Evolutionary conservation across 1,139 yeast species (phyloP).

Genomic region (Geotrichum reessii): DNA sequence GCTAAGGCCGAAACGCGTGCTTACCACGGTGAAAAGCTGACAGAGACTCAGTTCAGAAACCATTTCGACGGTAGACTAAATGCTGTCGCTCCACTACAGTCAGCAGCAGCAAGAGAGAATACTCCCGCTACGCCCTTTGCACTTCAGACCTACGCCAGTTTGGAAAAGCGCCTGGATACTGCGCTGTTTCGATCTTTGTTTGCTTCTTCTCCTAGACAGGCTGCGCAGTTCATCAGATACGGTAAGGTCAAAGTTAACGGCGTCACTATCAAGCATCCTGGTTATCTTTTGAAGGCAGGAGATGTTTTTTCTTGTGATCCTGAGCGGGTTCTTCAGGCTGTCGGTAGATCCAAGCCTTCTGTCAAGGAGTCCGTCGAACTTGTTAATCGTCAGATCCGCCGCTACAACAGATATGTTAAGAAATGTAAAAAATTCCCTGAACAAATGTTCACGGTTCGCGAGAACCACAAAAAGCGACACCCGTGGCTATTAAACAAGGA

Average conservation of each 20-base stretch:
- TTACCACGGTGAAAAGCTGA: conserved; percentile 90
- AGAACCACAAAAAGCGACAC: conserved; percentile 38
- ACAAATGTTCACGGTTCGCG: conserved; percentile 52
- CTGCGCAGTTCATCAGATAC: conserved; percentile 76
- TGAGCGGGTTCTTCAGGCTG: conserved; percentile 74
- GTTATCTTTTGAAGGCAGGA: conserved; percentile 72
- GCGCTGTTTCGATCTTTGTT: conserved; percentile 89
- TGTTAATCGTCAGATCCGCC: conserved; percentile 63
- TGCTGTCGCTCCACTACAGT: conserved; percentile 65
- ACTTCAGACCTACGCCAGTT: conserved; percentile 78
- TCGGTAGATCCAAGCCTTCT: conserved; percentile 80
- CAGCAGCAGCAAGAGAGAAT: conserved; percentile 22
- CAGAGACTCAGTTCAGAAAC: conserved; percentile 75
- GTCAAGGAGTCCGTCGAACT: conserved; percentile 58
- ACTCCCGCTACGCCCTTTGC: conserved; percentile 58
- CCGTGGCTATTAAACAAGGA: conserved; percentile 37
- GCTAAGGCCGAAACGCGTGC: conserved; percentile 91
- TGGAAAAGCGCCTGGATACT: conserved; percentile 84
- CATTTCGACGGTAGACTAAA: conserved; percentile 67
- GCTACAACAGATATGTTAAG: conserved; percentile 69
- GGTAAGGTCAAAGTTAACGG: conserved; percentile 90
- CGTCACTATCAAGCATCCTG: conserved; percentile 65
- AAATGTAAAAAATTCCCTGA: conserved; percentile 54
- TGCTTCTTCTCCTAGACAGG: conserved; percentile 91
- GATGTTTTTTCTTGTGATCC: conserved; percentile 85